Base-by-base conservation (phyloP, 1,284 basidiomycete genomes). In the Marasmius fiardii region DNA sequence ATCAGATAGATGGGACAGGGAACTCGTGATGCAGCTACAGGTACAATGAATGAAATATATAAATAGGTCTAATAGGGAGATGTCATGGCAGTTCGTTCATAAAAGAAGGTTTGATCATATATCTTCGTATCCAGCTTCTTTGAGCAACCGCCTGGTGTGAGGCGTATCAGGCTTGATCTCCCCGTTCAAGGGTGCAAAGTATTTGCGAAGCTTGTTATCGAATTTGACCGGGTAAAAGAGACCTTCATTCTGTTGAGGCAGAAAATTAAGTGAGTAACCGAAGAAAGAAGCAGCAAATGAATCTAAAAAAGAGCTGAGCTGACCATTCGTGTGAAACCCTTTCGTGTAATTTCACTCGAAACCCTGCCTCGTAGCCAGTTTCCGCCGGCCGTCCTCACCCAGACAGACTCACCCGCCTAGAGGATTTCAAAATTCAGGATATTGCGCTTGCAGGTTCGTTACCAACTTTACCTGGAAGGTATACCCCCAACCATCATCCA, bases 141-240 rank as follows among this genome's bases (percentile, higher is more conserved):
- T 68, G 41, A 86, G 67, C 53, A 85, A 62, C 33, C 58, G 52
- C 53, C 71, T 71, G 2, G 72, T 71, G 56, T 74, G 69, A 23
- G 60, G 48, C 1, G 64, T 76, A 63, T 86, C 75, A 6, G 83
- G 83, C 64, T 86, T 86, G 58, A 86, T 77, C 57, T 85, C 82
- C 33, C 83, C 84, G 53, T 85, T 80, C 55, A 83, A 66, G 6
- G 85, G 84, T 3, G 83, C 76, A 60, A 82, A 79, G 61, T 78
- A 78, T 62, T 80, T 82, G 43, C 82, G 77, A 34, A 83, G 65
- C 53, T 74, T 74, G 31, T 69, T 63, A 43, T 67, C 65, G 54
- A 74, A 78, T 51, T 76, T 67, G 47, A 80, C 82, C 28, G 74
- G 75, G 65, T 80, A 85, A 59, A 75, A 81, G 20, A 82, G 61